These are phyloP conservation scores for Penicillium verrucosum DNA, from an alignment of 2,329 filamentous ascomycete species.

Conservation along the genomic window DNA sequence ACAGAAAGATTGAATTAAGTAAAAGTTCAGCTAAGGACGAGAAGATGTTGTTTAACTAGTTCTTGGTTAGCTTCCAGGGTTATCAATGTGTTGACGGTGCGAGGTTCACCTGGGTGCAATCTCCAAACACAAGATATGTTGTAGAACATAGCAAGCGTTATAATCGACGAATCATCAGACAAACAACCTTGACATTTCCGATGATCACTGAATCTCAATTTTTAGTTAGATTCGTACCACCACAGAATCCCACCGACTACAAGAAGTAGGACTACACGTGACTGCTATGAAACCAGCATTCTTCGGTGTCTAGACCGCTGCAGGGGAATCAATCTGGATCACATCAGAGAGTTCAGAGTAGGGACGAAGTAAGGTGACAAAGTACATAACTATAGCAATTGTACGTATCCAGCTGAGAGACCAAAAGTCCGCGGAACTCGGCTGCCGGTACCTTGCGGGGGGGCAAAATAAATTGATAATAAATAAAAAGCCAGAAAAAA, in stretches of 20 bases:
- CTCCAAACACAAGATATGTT: not conserved
- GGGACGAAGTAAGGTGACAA: not conserved
- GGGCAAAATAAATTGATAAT: not conserved
- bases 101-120: not conserved
- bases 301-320: not conserved
- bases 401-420: slow-evolving; percentile 4
- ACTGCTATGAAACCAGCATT: not conserved
- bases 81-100: not conserved
- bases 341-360: not conserved
- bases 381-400: slow-evolving; percentile 3
- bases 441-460: not conserved
- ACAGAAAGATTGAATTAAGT: too few species aligned
- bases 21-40: not conserved
- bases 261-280: not conserved
- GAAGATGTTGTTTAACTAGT: not conserved
- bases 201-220: not conserved
- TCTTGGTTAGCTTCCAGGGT: not conserved
- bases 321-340: slow-evolving; percentile 2
- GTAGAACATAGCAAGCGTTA: too few species aligned
- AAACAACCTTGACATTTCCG: too few species aligned
- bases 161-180: not conserved
- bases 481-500: not conserved
- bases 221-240: not conserved
- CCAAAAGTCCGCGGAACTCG: slow-evolving; percentile 1
- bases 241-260: not conserved